These are phyloP conservation scores for Melampsora larici-populina DNA, from an alignment of 1,284 basidiomycete species.

Conservation along the genomic window DNA sequence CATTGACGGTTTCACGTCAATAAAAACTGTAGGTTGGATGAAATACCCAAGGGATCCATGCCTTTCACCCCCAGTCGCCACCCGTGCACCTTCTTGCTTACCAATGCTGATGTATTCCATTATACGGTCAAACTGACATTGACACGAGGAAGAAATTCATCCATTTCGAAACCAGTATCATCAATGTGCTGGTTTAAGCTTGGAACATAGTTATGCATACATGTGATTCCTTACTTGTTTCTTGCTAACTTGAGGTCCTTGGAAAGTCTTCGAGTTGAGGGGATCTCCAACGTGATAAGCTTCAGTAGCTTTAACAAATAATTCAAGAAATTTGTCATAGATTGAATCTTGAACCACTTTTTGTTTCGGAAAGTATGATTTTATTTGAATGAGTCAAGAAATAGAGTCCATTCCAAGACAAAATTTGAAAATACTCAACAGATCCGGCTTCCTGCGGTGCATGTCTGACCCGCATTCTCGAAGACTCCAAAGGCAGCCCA, in stretches of 20 bases:
- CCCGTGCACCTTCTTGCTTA: constrained; percentile 50
- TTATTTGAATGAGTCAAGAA: neutral
- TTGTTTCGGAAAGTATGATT: neutral
- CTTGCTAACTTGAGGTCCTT: constrained; percentile 40
- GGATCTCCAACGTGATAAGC: constrained; percentile 37
- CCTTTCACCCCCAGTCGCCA: constrained; percentile 49
- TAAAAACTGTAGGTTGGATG: constrained; percentile 54
- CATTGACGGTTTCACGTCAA: constrained; percentile 46
- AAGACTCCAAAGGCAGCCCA: constrained; percentile 25
- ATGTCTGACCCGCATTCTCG: constrained; percentile 40
- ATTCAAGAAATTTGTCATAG: constrained; percentile 35
- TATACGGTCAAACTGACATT: neutral
- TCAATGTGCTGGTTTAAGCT: neutral
- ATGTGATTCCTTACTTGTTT: neutral
- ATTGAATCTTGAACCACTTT: constrained; percentile 32
- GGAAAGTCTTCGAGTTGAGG: constrained; percentile 37
- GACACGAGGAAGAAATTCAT: neutral
- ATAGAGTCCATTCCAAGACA: too few species aligned
- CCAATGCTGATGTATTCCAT: constrained; percentile 47
- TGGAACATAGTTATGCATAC: neutral
- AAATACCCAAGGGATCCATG: constrained; percentile 52
- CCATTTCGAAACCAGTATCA: neutral
- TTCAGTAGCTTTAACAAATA: constrained; percentile 33
- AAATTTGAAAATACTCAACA: neutral
- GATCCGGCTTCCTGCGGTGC: constrained; percentile 45